These are phyloP conservation scores for Colletotrichum lindemuthianum DNA, from an alignment of 2,329 filamentous ascomycete species.

Conservation along the genomic window DNA sequence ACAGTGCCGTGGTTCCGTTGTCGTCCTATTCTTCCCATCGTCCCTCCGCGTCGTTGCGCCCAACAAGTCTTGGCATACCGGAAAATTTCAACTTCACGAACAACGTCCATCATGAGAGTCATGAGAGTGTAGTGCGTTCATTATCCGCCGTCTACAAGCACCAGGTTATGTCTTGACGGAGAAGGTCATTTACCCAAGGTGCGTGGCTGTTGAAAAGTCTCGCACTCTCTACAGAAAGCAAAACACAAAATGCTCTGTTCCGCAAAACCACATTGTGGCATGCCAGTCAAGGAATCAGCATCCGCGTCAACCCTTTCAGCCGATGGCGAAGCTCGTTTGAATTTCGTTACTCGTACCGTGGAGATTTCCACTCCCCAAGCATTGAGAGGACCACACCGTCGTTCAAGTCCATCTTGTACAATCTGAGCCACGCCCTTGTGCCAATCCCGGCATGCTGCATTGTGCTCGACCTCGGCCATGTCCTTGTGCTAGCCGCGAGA, in stretches of 20 bases:
- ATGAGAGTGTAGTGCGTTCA: no score
- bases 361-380: not conserved
- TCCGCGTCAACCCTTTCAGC: not conserved
- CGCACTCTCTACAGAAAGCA: not conserved
- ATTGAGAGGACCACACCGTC: no score
- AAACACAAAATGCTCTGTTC: not conserved
- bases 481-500: not conserved
- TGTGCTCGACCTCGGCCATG: not conserved
- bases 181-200: not conserved
- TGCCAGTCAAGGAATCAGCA: not conserved
- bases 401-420: no score
- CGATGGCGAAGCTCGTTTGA: not conserved
- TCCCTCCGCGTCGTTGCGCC: constrained; percentile 4
- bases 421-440: no score
- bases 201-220: not conserved
- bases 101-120: not conserved
- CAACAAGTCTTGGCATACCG: constrained; percentile 14
- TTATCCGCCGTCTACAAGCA: fast-evolving
- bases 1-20: not conserved
- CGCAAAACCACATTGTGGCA: not conserved
- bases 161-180: not conserved
- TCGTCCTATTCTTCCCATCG: not conserved
- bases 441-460: not conserved
- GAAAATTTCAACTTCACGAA: not conserved
- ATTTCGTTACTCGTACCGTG: not conserved